These are phyloP conservation scores for Allium fistulosum DNA, from an alignment of 106 monocot genomes.

Conservation along the genomic window DNA sequence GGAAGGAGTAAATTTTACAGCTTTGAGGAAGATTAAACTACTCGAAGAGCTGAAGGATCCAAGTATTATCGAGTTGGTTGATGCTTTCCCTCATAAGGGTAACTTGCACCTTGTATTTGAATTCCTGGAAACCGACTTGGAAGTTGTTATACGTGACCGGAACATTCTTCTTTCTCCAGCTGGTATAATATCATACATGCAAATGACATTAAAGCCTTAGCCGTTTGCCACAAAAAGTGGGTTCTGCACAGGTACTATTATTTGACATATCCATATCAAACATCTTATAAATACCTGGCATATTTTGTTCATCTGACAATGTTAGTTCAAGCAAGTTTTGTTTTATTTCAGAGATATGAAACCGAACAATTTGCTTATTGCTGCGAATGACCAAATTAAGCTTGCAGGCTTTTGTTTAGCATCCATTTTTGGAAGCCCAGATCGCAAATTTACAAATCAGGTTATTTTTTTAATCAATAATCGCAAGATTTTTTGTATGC, in stretches of 20 bases:
- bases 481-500: no score
- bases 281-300: no score
- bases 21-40: constrained; percentile 94
- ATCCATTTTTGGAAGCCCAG: constrained; percentile 91
- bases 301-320: no score
- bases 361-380: constrained; percentile 90
- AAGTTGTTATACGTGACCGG: constrained; percentile 92
- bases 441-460: constrained; percentile 92
- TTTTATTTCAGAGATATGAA: constrained; percentile 80
- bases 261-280: no score
- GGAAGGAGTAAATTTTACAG: constrained; percentile 95
- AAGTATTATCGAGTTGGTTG: constrained; percentile 91
- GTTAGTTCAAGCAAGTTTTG: no score
- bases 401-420: constrained; percentile 97
- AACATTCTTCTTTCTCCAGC: constrained; percentile 92
- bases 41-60: constrained; percentile 91
- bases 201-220: constrained; percentile 91
- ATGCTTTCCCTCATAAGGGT: constrained; percentile 93
- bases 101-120: constrained; percentile 97
- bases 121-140: constrained; percentile 96
- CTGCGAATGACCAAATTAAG: constrained; percentile 86
- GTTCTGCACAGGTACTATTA: constrained; percentile 73
- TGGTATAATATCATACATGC: constrained; percentile 85
- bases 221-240: constrained; percentile 92
- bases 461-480: constrained; percentile 16